Evolutionary conservation across 2,329 filamentous ascomycete genomes (phyloP).

Genomic region (Cucurbitaria berberidis): DNA sequence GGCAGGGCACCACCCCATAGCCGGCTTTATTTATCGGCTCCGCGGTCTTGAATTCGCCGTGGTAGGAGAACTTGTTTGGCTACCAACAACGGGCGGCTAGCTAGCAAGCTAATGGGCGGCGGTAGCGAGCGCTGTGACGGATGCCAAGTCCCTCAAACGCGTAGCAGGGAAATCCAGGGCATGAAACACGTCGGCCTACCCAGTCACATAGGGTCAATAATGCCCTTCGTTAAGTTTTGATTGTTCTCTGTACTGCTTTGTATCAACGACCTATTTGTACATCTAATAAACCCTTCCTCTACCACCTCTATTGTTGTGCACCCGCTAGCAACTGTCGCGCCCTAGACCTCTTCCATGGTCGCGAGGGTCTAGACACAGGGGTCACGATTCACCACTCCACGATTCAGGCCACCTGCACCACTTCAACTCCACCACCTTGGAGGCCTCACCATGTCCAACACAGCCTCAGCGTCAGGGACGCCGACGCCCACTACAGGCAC

Average conservation of each 20-base stretch:
- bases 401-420: constrained; percentile 4
- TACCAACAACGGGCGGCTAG: constrained; percentile 14
- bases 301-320: background rate
- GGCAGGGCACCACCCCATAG: no score
- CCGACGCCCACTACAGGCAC: constrained; percentile 1
- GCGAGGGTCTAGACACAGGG: constrained; percentile 10
- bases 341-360: constrained; percentile 10
- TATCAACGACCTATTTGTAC: constrained; percentile 5
- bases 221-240: constrained; percentile 4
- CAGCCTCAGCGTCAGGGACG: constrained; percentile 2
- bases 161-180: constrained; percentile 17
- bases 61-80: constrained; percentile 8
- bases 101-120: constrained; percentile 2
- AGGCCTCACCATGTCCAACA: constrained; percentile 13
- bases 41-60: constrained; percentile 1
- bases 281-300: background rate
- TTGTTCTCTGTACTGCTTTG: background rate
- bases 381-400: constrained; percentile 4
- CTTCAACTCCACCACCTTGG: background rate
- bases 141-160: constrained; percentile 14
- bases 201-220: constrained; percentile 12
- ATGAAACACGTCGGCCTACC: constrained; percentile 18
- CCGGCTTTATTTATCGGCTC: background rate
- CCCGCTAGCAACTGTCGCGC: constrained; percentile 1
- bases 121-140: constrained; percentile 12